These are phyloP conservation scores for Artemisia argyi DNA, from an alignment of 129 eudicot genomes.

Conservation along the genomic window DNA sequence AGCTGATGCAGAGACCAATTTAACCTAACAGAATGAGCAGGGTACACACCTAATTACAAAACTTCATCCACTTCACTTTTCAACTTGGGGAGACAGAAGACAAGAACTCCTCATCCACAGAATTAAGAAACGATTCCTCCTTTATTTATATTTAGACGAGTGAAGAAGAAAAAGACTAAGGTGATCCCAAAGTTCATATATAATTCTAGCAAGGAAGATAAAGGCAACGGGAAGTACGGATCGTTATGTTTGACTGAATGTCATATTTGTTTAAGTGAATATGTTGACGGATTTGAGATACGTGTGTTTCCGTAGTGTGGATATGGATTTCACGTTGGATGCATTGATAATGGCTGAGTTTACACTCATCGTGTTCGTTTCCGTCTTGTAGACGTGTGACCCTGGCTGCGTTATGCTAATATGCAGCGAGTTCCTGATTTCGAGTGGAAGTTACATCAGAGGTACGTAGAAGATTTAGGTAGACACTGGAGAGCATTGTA, in stretches of 20 bases:
- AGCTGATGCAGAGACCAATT: too few relatives aligned
- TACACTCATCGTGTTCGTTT: constrained; percentile 38
- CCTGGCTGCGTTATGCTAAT: constrained; percentile 20
- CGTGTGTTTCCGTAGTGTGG: constrained; percentile 46
- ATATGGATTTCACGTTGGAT: constrained; percentile 48
- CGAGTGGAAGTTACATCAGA: constrained; percentile 8
- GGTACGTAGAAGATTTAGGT: background rate
- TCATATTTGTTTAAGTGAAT: constrained; percentile 40
- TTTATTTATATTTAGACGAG: constrained; percentile 13
- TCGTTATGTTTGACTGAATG: constrained; percentile 26
- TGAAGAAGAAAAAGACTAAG: constrained; percentile 25
- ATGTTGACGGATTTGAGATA: constrained; percentile 39
- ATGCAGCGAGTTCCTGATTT: constrained; percentile 25
- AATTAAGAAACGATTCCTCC: too few relatives aligned
- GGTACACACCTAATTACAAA: too few relatives aligned
- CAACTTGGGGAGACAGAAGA: too few relatives aligned
- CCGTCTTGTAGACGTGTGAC: constrained; percentile 30
- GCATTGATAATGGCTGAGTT: constrained; percentile 48
- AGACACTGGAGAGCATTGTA: background rate
- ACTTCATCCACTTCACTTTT: too few relatives aligned
- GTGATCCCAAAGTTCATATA: constrained; percentile 22
- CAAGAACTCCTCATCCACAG: too few relatives aligned
- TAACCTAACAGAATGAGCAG: too few relatives aligned
- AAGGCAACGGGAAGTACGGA: background rate
- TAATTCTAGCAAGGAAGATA: background rate